These are phyloP conservation scores for Debaryomycetaceae sp. DNA, from an alignment of 1,139 yeast genomes.

Conservation along the genomic window DNA sequence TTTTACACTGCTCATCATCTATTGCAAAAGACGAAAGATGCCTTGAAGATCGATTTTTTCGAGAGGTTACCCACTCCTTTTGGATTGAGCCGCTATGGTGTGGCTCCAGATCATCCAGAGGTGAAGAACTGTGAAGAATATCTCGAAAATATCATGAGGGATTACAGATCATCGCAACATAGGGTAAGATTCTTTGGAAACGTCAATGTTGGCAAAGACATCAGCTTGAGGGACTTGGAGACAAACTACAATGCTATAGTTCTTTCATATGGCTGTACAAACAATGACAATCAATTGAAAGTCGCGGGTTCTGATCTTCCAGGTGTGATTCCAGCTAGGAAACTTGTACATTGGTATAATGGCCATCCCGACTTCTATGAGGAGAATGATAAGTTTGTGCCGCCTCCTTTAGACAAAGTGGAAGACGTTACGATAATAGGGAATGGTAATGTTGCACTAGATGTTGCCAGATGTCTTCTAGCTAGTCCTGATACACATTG, in stretches of 20 bases:
- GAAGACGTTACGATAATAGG: conserved; percentile 81
- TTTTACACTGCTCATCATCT: conserved; percentile 84
- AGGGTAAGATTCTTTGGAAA: conserved; percentile 73
- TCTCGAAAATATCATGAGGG: conserved; percentile 58
- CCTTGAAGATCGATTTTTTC: conserved; percentile 59
- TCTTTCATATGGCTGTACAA: conserved; percentile 78
- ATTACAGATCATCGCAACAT: conserved; percentile 14
- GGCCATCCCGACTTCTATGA: conserved; percentile 66
- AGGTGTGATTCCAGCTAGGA: conserved; percentile 80
- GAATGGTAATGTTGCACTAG: conserved; percentile 96
- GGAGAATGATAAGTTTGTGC: conserved; percentile 25
- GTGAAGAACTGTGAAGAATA: conserved; percentile 88
- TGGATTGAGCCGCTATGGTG: conserved; percentile 90
- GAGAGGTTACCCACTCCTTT: conserved; percentile 87
- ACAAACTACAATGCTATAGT: conserved; percentile 68
- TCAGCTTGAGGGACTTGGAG: conserved; percentile 47
- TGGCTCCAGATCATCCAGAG: conserved; percentile 99
- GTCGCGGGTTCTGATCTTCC: conserved; percentile 58
- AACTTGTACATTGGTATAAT: conserved; percentile 95
- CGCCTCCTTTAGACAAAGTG: conserved; percentile 57
- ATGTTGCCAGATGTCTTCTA: conserved; percentile 76
- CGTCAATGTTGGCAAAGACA: conserved; percentile 57
- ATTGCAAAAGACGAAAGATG: conserved; percentile 45
- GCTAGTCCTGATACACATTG: conserved; percentile 55
- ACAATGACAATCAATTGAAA: conserved; percentile 51